These are phyloP conservation scores for Populus davidiana DNA, from an alignment of 345 rosid species.

Conservation along the genomic window DNA sequence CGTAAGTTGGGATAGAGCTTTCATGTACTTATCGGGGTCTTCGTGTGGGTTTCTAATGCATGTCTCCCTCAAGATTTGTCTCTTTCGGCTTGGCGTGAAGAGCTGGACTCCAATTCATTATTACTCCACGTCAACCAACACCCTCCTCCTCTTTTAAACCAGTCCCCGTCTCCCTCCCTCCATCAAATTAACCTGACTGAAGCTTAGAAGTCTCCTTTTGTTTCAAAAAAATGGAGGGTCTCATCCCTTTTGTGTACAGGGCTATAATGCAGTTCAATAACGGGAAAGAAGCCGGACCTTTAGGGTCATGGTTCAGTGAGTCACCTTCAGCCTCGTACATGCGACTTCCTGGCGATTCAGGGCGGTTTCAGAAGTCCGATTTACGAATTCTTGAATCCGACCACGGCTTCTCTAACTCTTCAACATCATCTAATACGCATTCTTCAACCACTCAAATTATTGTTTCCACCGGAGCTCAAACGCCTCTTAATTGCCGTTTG, in stretches of 20 bases:
- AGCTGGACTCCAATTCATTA: constrained; percentile 36
- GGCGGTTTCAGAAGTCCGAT: constrained; percentile 59
- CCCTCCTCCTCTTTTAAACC: constrained; percentile 29
- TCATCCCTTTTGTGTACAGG: constrained; percentile 34
- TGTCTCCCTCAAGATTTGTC: constrained; percentile 2
- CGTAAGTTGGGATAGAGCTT: constrained; percentile 39
- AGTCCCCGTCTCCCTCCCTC: neutral
- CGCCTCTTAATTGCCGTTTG: constrained; percentile 46
- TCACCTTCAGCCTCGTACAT: constrained; percentile 75
- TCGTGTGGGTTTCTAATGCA: constrained; percentile 36
- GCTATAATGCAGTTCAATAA: constrained; percentile 46
- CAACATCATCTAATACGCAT: constrained; percentile 21
- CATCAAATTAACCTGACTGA: neutral
- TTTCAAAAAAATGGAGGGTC: constrained; percentile 56
- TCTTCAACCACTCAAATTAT: constrained; percentile 33
- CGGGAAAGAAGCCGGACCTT: constrained; percentile 36
- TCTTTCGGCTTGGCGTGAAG: constrained; percentile 40
- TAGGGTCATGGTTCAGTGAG: constrained; percentile 43
- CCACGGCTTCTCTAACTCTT: constrained; percentile 30
- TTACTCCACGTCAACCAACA: constrained; percentile 47
- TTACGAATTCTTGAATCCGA: constrained; percentile 43
- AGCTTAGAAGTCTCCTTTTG: constrained; percentile 6
- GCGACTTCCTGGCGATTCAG: constrained; percentile 86
- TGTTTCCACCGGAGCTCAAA: constrained; percentile 52
- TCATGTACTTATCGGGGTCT: constrained; percentile 27